Evolutionary conservation across 208 protist species (phyloP), one percentile per base, ranked within the genome.

Genomic region (Trypanosoma mega): DNA sequence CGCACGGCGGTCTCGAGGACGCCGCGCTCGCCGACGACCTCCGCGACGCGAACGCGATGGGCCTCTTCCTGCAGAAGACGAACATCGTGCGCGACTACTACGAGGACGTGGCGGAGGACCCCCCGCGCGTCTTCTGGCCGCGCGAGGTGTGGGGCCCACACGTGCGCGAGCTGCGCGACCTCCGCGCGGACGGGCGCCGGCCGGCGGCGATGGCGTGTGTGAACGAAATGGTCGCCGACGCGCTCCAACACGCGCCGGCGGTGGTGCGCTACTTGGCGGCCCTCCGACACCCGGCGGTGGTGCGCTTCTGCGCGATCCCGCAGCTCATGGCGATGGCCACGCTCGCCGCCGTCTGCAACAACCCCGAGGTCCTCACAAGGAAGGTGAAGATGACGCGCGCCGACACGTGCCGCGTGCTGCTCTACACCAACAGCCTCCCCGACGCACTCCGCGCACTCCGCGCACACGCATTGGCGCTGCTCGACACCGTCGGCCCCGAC

Each of bases 21-120:
- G 26, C 71, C 20, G 45, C 45, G 46, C 45, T 96, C 6, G 76
- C 67, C 41, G 51, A 86, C 0, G 68, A 90, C 34, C 68, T 95
- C 8, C 73, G 79, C 33, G 58, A 82, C 21, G 72, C 93, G 12
- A 98, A 98, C 62, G 68, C 82, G 53, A 99, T 99, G 97, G 97
- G 97, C 4, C 84, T 99, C 14, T 98, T 99, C 53, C 68, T 99
- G 54, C 98, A 99, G 73, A 99, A 99, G 76, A 98, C 94, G 0
- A 99, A 99, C 72, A 98, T 99, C 72, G 97, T 98, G 43, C 84
- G 97, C 24, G 97, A 99, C 82, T 99, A 98, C 64, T 85, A 94
- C 26, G 98, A 99, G 76, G 97, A 98, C 67, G 88, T 98, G 24
- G 62, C 70, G 30, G 95, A 97, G 54, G 72, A 78, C 48, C 83